These are phyloP conservation scores for Fusarium palustre DNA, from an alignment of 2,329 filamentous ascomycete species.

Conservation along the genomic window DNA sequence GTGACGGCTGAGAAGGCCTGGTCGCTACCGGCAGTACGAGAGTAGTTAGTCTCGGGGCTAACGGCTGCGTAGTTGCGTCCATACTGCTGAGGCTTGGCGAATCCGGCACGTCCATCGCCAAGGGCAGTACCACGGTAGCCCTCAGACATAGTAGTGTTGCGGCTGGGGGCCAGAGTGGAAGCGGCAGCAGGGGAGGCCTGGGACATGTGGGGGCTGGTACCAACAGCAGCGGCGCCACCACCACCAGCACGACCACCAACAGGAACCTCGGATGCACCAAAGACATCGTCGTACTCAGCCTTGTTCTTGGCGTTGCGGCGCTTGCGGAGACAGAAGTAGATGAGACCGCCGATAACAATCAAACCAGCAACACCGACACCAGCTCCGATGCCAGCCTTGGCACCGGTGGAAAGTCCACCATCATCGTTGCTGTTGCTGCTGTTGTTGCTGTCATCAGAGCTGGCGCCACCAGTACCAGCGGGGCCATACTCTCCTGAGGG, in stretches of 20 bases:
- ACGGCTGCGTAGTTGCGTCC: slow-evolving; percentile 49
- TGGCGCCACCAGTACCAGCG: slow-evolving; percentile 28
- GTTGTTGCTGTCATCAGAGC: slow-evolving; percentile 21
- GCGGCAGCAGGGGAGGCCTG: slow-evolving; percentile 43
- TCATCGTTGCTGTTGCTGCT: slow-evolving; percentile 28
- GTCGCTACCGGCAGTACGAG: slow-evolving; percentile 32
- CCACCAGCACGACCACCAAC: slow-evolving; percentile 51
- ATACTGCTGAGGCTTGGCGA: slow-evolving; percentile 54
- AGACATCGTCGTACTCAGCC: slow-evolving; percentile 54
- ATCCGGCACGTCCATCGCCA: slow-evolving; percentile 55
- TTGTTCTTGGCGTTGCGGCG: slow-evolving; percentile 50
- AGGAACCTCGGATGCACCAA: slow-evolving; percentile 58
- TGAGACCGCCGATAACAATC: slow-evolving; percentile 46
- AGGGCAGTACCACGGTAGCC: slow-evolving; percentile 56
- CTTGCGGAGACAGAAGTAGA: slow-evolving; percentile 50
- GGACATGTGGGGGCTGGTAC: slow-evolving; percentile 50
- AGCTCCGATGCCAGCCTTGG: slow-evolving; percentile 59
- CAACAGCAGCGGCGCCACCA: slow-evolving; percentile 16
- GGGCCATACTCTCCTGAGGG: slow-evolving; percentile 45
- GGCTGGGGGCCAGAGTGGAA: slow-evolving; percentile 45
- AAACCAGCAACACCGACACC: slow-evolving; percentile 55
- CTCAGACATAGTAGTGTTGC: slow-evolving; percentile 47
- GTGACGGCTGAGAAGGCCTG: slow-evolving; percentile 33
- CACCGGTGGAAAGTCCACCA: slow-evolving; percentile 55
- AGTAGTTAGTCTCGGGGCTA: slow-evolving; percentile 43